Evolutionary conservation across 495 filamentous ascomycete genomes (phyloP).

Genomic region (Astrocystis sublimbata): DNA sequence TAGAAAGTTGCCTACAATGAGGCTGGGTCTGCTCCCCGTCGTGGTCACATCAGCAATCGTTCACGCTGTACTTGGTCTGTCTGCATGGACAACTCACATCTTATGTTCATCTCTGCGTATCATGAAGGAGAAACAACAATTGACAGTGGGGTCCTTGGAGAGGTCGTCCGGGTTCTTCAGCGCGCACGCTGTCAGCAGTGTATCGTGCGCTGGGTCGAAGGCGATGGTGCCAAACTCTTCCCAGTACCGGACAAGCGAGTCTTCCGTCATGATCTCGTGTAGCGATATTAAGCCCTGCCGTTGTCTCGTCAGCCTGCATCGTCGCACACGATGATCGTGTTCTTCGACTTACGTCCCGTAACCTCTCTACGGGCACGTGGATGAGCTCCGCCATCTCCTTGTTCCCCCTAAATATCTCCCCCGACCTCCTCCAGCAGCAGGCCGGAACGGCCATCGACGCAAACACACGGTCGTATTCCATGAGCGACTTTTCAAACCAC

Average conservation of each 20-base stretch:
- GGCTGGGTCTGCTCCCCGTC: slow-evolving; percentile 70
- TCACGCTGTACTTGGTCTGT: background rate
- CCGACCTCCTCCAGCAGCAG: slow-evolving; percentile 95
- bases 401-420: slow-evolving; percentile 96
- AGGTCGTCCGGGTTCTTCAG: slow-evolving; percentile 81
- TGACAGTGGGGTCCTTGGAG: slow-evolving; percentile 70
- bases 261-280: slow-evolving; percentile 93
- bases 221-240: slow-evolving; percentile 99
- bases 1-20: slow-evolving; percentile 96
- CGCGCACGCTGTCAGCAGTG: slow-evolving; percentile 90
- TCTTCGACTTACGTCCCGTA: slow-evolving; percentile 77
- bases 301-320: background rate
- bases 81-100: slow-evolving; percentile 77
- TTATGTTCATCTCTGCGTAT: slow-evolving; percentile 93
- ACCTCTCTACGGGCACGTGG: slow-evolving; percentile 82
- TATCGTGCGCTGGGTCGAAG: slow-evolving; percentile 94
- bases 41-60: slow-evolving; percentile 20
- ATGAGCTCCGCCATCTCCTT: slow-evolving; percentile 99
- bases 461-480: slow-evolving; percentile 98
- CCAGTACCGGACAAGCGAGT: slow-evolving; percentile 95
- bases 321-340: slow-evolving; percentile 4
- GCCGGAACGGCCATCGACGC: slow-evolving; percentile 98
- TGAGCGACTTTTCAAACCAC: slow-evolving; percentile 94
- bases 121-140: slow-evolving; percentile 97
- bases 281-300: slow-evolving; percentile 86